Conservation (phyloP, 83 land plant genomes). For the Diphasiastrum complanatum region DNA sequence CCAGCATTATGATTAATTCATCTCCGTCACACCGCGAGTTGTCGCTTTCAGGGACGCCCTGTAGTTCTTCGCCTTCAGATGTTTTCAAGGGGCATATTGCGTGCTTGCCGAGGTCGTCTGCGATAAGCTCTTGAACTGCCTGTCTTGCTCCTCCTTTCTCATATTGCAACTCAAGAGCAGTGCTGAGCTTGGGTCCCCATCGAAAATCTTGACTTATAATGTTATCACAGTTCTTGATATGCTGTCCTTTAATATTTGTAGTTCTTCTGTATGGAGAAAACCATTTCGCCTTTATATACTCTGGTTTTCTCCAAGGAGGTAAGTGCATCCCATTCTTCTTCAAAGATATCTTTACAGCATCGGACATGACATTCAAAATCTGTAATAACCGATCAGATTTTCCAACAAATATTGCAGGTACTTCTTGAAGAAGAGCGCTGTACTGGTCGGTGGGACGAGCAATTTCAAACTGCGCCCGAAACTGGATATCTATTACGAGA, state of each 20-base stretch:
- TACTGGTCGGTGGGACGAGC: constrained; percentile 69
- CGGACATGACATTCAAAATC: constrained; percentile 57
- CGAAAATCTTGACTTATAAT: background rate
- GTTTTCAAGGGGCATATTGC: background rate
- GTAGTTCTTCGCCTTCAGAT: background rate
- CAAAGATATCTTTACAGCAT: constrained; percentile 68
- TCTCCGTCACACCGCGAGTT: background rate
- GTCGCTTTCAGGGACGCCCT: background rate
- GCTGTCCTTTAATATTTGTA: constrained; percentile 15
- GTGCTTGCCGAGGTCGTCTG: background rate
- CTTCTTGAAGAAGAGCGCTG: constrained; percentile 44
- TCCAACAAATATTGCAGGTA: constrained; percentile 76
- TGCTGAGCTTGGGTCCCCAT: constrained; percentile 18
- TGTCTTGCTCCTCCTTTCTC: constrained; percentile 14
- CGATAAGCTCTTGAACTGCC: background rate
- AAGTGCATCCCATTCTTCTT: constrained; percentile 74
- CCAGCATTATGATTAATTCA: background rate
- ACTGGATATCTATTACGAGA: constrained; percentile 72
- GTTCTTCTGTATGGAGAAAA: constrained; percentile 48
- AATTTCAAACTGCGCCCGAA: constrained; percentile 84
- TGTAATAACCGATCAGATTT: constrained; percentile 63
- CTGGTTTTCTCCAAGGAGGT: constrained; percentile 65
- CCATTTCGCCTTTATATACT: constrained; percentile 66
- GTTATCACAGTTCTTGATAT: background rate
- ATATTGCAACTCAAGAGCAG: constrained; percentile 18